Percentiles rank a stretch among this genome's conserved stretches.
Conservation (phyloP, 2,329 filamentous ascomycete species). For the Aspergillus sp. region DNA sequence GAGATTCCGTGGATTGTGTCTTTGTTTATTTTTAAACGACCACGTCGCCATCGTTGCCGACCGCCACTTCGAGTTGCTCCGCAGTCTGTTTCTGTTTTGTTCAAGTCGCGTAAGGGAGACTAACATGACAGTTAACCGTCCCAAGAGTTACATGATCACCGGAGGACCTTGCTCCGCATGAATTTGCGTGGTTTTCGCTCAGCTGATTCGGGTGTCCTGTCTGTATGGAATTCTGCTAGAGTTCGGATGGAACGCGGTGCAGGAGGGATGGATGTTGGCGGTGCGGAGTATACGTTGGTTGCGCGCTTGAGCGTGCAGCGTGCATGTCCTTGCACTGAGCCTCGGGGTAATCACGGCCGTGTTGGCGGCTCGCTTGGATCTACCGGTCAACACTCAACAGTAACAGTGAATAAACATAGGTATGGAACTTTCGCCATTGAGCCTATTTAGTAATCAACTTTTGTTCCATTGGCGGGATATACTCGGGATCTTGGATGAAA, state of each 20-base stretch:
- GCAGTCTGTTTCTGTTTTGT: neutral
- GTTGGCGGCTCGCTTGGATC: neutral
- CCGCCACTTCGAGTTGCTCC: neutral
- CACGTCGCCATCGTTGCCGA: neutral
- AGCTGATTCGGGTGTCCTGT: neutral
- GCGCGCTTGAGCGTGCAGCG: neutral
- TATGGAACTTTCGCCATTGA: too few relatives aligned
- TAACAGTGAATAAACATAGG: too few relatives aligned
- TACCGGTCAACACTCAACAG: too few relatives aligned
- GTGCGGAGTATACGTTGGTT: neutral
- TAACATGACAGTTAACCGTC: neutral
- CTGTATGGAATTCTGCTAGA: slow-evolving; percentile 3
- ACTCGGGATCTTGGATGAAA: neutral
- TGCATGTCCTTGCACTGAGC: neutral
- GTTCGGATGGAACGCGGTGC: neutral
- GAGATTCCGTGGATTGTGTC: neutral
- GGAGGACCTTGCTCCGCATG: slow-evolving; percentile 11
- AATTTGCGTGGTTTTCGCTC: neutral
- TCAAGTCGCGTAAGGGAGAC: neutral
- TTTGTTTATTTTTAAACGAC: neutral
- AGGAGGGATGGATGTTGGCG: neutral
- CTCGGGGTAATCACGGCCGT: neutral
- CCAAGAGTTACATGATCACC: slow-evolving; percentile 1
- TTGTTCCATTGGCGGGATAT: too few relatives aligned
- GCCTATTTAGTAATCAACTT: too few relatives aligned